Evolutionary conservation across 2,329 filamentous ascomycete species (phyloP), one percentile per base, ranked within the genome.

Genomic region (Colletotrichum sp.): DNA sequence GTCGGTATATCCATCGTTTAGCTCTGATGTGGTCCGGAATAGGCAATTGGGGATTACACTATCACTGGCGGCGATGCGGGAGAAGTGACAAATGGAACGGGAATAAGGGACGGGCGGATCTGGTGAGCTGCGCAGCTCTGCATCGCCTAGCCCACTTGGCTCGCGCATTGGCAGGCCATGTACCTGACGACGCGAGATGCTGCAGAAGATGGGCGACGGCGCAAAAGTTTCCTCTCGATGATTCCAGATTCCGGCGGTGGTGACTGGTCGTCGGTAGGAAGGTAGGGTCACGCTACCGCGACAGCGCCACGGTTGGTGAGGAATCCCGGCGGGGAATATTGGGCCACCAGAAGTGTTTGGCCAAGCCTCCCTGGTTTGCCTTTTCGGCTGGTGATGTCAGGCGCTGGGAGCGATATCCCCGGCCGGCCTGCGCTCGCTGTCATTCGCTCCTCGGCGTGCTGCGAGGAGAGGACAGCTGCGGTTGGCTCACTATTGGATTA

Each of bases 311-410:
- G 21, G 16, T 30, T 73, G 56, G 58, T 63, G 58, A 75, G 69
- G 70, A 68, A 67, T 70, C 62, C 48, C 13, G 21, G 32, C 28
- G 30, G 61, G 24, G 58, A 61, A 36, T 30, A 32, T 32, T n/a
- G 56, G 56, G 30, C 38, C 32, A 32, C 21, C 21, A 24, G 52
- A 52, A 55, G 69, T 38, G 14, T 18, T 26, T 36, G 32, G 69
- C 69, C 73, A 73, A 73, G 64, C 62, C 68, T 69, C 48, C 52
- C 21, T 38, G n/a, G 52, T 24, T 52, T 52, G 43, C n/a, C 43
- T 13, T 52, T 21, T 24, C 18, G 18, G 32, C 56, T 13, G 63
- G 69, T 73, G 73, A 75, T 75, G 73, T 75, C 63, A 75, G 73
- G 69, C 64, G 58, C 26, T 30, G 14, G 52, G 14, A 34, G 65